Base-by-base conservation (phyloP, 495 filamentous ascomycete genomes). In the Neurospora sp. region DNA sequence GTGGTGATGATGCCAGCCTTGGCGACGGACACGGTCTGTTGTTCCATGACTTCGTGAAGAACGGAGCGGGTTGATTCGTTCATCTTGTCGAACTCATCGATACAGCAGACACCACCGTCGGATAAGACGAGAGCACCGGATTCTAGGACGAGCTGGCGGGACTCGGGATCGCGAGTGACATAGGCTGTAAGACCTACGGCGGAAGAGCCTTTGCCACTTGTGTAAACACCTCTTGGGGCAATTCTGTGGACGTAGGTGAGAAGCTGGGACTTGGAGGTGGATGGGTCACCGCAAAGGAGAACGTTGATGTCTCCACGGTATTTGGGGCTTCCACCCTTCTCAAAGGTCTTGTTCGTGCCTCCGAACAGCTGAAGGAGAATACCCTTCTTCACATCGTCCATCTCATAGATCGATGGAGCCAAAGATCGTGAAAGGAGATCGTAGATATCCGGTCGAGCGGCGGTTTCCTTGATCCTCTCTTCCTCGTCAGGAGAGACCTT, bases 71-170 rank as follows among this genome's bases (percentile, higher is more conserved):
- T 98, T 35, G 94, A 89, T 71, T 99, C 96, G 70, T 91, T 94
- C 96, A 99, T 99, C 82, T 99, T 99, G 85, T 99, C 96, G 76
- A 99, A 99, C 81, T 99, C 96, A 77, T 99, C 96, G 80, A 99
- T 99, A 80, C 96, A 99, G 86, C 96, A 99, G 72, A 97, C 91
- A 80, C 96, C 96, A 38, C 96, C 96, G 79, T 99, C 96, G 2
- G 94, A 97, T 68, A 99, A 85, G 53, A 99, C 96, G 39, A 99
- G 86, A 14, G 96, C 96, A 78, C 96, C 96, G 16, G 95, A 98
- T 76, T 99, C 96, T 71, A 99, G 93, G 2, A 99, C 96, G 41
- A 98, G 88, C 80, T 98, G 95, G 20, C 93, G 89, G 16, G 96
- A 96, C 81, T 98, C 96, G 14, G 81, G 81, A 76, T 99, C 96